A percentile compares a stretch with the other conserved stretches of the same genome.
Evolutionary conservation across 441 rosid species (phyloP).

Genomic region (Arabidopsis lyrata): DNA sequence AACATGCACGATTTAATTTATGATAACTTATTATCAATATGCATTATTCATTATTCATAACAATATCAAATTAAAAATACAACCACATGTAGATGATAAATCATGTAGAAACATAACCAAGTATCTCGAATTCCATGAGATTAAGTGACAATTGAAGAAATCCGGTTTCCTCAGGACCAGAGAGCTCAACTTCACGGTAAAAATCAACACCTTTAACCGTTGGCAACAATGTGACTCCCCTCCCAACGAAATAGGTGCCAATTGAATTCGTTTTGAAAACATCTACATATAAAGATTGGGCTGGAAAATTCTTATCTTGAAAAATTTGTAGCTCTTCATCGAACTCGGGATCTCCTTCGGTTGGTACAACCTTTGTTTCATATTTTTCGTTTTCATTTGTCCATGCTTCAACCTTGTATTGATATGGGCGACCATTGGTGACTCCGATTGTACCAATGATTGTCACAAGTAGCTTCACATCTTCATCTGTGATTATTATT

Average conservation of each 20-base stretch:
- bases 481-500: background rate
- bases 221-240: background rate
- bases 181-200: background rate
- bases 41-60: background rate
- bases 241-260: background rate
- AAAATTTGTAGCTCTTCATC: background rate
- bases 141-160: background rate
- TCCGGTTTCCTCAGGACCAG: background rate
- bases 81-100: background rate
- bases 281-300: background rate
- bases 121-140: background rate
- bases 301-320: background rate
- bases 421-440: background rate
- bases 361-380: background rate
- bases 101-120: background rate
- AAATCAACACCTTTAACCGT: background rate
- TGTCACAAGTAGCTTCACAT: background rate
- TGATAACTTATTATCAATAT: background rate
- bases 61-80: background rate
- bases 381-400: background rate
- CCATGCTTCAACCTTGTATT: background rate
- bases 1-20: background rate
- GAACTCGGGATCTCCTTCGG: background rate
- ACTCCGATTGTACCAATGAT: background rate
- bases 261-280: background rate